phyloP scores from a whole-genome alignment of 371 early-diverging fungal genomes.

The Thermomucor indicae-seudaticae region DNA sequence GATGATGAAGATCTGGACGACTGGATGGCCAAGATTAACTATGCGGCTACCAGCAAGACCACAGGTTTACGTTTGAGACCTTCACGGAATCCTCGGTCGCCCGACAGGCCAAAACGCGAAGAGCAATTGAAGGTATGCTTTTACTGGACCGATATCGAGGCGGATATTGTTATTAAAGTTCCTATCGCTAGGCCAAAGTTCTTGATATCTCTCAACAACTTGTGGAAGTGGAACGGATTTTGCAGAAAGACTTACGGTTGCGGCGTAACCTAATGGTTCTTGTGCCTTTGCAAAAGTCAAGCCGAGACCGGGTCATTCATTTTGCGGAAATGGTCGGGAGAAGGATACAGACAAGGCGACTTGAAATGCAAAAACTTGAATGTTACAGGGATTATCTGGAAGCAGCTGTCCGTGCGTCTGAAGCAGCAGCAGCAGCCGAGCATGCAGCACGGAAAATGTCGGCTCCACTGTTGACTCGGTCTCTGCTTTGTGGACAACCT shows the following conservation, averaged over 20 bases:
- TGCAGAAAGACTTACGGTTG: conserved; percentile 54
- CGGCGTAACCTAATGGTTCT: conserved; percentile 62
- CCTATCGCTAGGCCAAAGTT: neutral
- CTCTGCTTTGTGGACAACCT: neutral
- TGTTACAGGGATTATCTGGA: conserved; percentile 75
- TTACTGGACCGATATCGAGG: neutral
- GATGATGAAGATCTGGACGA: conserved; percentile 69
- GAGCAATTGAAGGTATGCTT: conserved; percentile 14
- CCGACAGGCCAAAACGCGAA: conserved; percentile 15
- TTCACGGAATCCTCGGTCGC: conserved; percentile 18
- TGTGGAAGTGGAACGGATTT: conserved; percentile 27
- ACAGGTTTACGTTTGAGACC: conserved; percentile 53
- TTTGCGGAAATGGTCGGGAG: conserved; percentile 54
- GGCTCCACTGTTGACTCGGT: conserved; percentile 5
- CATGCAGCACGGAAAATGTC: conserved; percentile 5
- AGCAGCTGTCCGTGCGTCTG: neutral
- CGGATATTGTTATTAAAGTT: neutral
- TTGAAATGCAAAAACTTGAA: conserved; percentile 57
- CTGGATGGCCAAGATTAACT: conserved; percentile 81
- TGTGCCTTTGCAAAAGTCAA: conserved; percentile 60
- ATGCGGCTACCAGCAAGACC: conserved; percentile 72
- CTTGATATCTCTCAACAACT: conserved; percentile 24
- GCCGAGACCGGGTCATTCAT: conserved; percentile 52
- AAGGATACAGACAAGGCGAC: conserved; percentile 48
- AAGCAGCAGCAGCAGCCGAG: too few species aligned